Conservation (phyloP, 306 rosid genomes). For the Quercus parvula region DNA sequence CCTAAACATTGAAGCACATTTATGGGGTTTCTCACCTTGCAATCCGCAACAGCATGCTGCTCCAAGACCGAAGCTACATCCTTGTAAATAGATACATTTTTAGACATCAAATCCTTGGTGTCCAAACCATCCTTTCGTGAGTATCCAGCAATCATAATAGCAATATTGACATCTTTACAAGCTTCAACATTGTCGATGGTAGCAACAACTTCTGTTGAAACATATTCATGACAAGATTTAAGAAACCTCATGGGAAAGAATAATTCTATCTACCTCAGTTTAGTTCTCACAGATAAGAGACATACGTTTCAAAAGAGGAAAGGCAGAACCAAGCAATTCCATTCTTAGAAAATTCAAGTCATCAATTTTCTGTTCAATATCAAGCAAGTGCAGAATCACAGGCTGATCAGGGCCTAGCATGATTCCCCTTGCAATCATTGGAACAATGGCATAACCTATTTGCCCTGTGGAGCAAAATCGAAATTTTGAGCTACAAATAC, state of each 20-base stretch:
- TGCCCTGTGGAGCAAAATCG: slow-evolving; percentile 47
- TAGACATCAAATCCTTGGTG: slow-evolving; percentile 74
- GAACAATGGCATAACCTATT: slow-evolving; percentile 80
- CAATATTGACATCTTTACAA: slow-evolving; percentile 61
- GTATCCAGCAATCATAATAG: slow-evolving; percentile 73
- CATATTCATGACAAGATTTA: not conserved
- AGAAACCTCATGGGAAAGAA: not conserved
- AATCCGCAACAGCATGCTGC: slow-evolving; percentile 59
- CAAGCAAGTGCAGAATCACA: slow-evolving; percentile 74
- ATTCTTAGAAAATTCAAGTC: slow-evolving; percentile 59
- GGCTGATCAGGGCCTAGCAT: slow-evolving; percentile 78
- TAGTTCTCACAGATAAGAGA: not conserved
- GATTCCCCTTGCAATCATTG: slow-evolving; percentile 76
- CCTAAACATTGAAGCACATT: not conserved
- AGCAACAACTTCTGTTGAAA: slow-evolving; percentile 56
- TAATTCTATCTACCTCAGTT: not conserved
- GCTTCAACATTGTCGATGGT: slow-evolving; percentile 72
- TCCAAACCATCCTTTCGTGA: slow-evolving; percentile 80
- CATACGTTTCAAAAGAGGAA: slow-evolving; percentile 59
- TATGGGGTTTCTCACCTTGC: slow-evolving; percentile 41
- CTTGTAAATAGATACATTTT: slow-evolving; percentile 71
- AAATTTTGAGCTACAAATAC: not conserved
- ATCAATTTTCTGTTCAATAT: slow-evolving; percentile 55
- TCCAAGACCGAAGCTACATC: slow-evolving; percentile 77
- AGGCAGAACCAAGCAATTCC: slow-evolving; percentile 70